Percentiles rank a stretch among this genome's conserved stretches.
Evolutionary conservation across 139 green algal species (phyloP).

Genomic region (Chlamydomonas incerta): DNA sequence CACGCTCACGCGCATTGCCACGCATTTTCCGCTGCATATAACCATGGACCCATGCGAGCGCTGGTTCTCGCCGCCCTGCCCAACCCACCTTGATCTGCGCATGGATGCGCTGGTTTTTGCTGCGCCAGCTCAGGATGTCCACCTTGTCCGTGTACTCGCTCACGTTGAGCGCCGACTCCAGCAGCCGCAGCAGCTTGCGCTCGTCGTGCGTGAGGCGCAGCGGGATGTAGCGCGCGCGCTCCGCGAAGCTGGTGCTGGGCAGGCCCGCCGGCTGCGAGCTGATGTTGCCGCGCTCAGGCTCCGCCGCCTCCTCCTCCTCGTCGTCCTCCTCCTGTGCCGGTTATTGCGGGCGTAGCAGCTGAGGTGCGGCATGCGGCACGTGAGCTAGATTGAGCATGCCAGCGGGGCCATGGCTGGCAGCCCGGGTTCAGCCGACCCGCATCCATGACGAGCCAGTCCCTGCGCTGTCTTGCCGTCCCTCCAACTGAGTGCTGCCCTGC

Average conservation of each 20-base stretch:
- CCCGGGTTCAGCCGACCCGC: no score
- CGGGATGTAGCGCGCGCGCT: conserved; percentile 69
- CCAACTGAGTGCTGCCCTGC: no score
- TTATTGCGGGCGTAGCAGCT: background rate
- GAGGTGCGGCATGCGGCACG: background rate
- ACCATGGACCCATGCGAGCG: no score
- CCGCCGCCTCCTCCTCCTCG: conserved; percentile 2
- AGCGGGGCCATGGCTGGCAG: no score
- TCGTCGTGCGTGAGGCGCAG: conserved; percentile 77
- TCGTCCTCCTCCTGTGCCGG: background rate
- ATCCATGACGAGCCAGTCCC: no score
- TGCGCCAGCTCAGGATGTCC: conserved; percentile 87
- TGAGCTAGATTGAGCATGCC: no score
- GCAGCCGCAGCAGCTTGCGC: conserved; percentile 81
- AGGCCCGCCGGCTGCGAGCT: background rate
- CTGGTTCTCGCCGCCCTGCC: no score
- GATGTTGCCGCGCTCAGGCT: background rate
- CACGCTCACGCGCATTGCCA: no score
- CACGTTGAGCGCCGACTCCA: conserved; percentile 92
- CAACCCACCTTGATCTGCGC: conserved; percentile 81
- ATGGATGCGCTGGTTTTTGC: conserved; percentile 81
- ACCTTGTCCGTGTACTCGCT: conserved; percentile 95
- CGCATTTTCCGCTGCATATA: no score
- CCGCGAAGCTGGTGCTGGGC: conserved; percentile 35
- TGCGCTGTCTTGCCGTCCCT: no score